Base-by-base conservation (phyloP, 495 filamentous ascomycete genomes). In the Copromyces sp. region DNA sequence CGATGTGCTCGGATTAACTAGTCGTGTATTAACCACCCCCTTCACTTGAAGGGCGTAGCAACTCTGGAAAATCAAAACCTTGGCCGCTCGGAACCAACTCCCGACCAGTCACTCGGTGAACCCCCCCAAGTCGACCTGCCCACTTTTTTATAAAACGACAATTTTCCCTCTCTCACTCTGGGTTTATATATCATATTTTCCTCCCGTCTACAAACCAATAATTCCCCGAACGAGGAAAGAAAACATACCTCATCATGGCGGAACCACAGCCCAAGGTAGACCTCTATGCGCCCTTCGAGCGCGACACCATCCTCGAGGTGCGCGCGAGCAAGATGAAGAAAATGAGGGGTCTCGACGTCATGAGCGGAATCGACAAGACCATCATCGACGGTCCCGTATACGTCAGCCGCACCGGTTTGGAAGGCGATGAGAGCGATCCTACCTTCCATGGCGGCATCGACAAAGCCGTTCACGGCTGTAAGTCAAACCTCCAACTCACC, bases 381-480 rank as follows among this genome's bases (percentile, higher is more conserved):
- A 8, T 79, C n/a, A 75, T 78, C 7, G 35, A 75, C 12, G 82
- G 80, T 4, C 80, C 81, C 9, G 79, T 88, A 14, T 76, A 78
- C n/a, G 81, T 88, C 70, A 78, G 80, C 17, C 79, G 75, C 37
- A 68, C 82, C 9, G 88, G 88, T 3, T 79, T 88, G 24, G 82
- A 84, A 35, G 81, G 80, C 70, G 88, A 89, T 72, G 87, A 89
- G 75, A 87, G 89, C 65, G 87, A 87, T 73, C 81, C 81, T 7
- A 84, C 83, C 1, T 86, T 85, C 59, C 88, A 89, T 72, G 86
- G 87, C 42, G 86, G 86, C 1, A 72, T 74, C 0, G 87, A 90
- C 70, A 88, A 88, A 75, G 87, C 88, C 3, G 80, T 90, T 39
- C 86, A 88, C 70, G 86, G 86, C 44, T 90, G 84, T 84, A 75